A percentile compares a stretch with the other conserved stretches of the same genome.
Conservation (phyloP, 2,329 filamentous ascomycete genomes). For the Pseudocercospora vitis region DNA sequence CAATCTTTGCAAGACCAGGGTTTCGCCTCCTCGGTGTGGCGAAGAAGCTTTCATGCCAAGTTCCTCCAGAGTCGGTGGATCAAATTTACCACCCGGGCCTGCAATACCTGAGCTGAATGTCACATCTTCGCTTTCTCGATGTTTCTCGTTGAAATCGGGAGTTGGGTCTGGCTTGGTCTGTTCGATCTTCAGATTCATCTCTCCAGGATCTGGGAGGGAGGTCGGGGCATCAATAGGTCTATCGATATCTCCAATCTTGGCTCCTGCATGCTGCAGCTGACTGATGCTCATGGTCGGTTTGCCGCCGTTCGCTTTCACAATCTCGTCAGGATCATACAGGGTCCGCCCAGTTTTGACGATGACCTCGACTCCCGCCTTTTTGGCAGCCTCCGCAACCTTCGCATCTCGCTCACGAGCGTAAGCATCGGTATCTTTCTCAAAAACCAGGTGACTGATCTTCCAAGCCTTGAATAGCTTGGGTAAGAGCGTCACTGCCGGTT, state of each 20-base stretch:
- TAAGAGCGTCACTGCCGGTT: slow-evolving; percentile 69
- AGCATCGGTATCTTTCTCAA: slow-evolving; percentile 75
- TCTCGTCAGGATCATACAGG: slow-evolving; percentile 69
- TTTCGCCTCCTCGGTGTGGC: slow-evolving; percentile 70
- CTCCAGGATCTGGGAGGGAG: slow-evolving; percentile 63
- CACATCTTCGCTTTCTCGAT: slow-evolving; percentile 56
- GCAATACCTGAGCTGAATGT: slow-evolving; percentile 60
- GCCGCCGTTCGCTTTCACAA: slow-evolving; percentile 64
- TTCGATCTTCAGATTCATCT: slow-evolving; percentile 59
- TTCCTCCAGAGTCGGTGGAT: slow-evolving; percentile 69
- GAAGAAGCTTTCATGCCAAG: slow-evolving; percentile 66
- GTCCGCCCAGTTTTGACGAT: slow-evolving; percentile 66
- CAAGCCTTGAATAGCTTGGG: slow-evolving; percentile 72
- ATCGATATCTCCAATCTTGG: slow-evolving; percentile 62
- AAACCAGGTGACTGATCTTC: slow-evolving; percentile 73
- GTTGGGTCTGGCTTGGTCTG: slow-evolving; percentile 53
- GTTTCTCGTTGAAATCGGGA: slow-evolving; percentile 61
- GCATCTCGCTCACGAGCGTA: slow-evolving; percentile 67
- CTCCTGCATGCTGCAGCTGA: slow-evolving; percentile 63
- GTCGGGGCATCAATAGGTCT: slow-evolving; percentile 62
- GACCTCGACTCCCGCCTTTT: slow-evolving; percentile 66
- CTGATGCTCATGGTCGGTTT: slow-evolving; percentile 74
- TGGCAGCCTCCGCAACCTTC: slow-evolving; percentile 58
- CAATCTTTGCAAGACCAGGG: slow-evolving; percentile 59
- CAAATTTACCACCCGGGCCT: slow-evolving; percentile 68